These are phyloP conservation scores for Trichosporon sp. DNA, from an alignment of 1,284 basidiomycete genomes.

Conservation along the genomic window DNA sequence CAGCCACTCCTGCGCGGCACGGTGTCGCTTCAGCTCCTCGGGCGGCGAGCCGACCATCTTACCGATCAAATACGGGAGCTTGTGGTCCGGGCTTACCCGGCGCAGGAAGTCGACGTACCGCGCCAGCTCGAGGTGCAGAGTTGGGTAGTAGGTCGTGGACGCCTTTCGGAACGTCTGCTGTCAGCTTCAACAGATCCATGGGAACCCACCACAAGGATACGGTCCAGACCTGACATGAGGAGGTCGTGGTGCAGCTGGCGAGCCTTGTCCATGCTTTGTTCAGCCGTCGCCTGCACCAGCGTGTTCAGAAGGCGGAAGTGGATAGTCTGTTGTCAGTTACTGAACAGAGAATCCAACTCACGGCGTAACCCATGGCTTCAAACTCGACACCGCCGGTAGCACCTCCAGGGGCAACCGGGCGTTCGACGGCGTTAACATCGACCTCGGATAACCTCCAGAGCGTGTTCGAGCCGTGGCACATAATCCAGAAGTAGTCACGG, in stretches of 20 bases:
- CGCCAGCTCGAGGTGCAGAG: conserved; percentile 82
- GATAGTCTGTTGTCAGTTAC: conserved; percentile 58
- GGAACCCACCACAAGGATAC: conserved; percentile 44
- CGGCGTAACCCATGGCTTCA: conserved; percentile 93
- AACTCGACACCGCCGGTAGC: conserved; percentile 98
- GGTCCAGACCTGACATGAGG: conserved; percentile 80
- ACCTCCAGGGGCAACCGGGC: conserved; percentile 88
- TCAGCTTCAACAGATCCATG: neutral
- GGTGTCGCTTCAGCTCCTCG: conserved; percentile 27
- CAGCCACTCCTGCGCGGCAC: conserved; percentile 17
- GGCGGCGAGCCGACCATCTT: conserved; percentile 45
- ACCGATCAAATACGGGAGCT: conserved; percentile 43
- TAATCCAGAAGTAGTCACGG: conserved; percentile 95
- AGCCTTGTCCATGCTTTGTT: conserved; percentile 62
- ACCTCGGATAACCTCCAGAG: conserved; percentile 79
- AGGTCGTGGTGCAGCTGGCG: conserved; percentile 75
- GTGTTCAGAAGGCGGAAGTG: conserved; percentile 80
- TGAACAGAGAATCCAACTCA: conserved; percentile 52
- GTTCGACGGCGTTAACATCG: conserved; percentile 76
- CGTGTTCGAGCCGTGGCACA: conserved; percentile 89
- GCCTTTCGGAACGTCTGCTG: conserved; percentile 82
- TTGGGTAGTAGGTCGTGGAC: conserved; percentile 85
- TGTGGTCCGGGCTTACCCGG: conserved; percentile 27
- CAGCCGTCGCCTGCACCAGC: conserved; percentile 60
- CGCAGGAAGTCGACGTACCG: conserved; percentile 67